phyloP scores from a whole-genome alignment of 1,284 basidiomycete genomes.

The Anthracocystis walkeri region DNA sequence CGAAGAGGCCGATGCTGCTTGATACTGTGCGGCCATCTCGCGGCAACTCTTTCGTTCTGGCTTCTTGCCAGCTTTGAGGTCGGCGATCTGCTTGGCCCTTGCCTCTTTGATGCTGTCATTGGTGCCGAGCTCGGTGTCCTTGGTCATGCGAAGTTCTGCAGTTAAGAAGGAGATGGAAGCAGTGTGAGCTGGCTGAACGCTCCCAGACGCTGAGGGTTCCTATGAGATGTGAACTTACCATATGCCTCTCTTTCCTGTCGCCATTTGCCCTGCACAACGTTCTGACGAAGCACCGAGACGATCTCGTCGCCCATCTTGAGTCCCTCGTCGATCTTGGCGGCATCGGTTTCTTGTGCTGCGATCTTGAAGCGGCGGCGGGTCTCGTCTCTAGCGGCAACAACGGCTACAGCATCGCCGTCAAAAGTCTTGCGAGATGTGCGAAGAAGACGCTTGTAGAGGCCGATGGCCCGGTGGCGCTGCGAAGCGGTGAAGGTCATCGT shows the following conservation, averaged over 20 bases:
- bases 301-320: slow-evolving; percentile 65
- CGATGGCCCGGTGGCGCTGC: slow-evolving; percentile 58
- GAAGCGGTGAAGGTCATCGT: slow-evolving; percentile 50
- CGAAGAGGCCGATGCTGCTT: slow-evolving; percentile 25
- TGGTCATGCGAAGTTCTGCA: slow-evolving; percentile 60
- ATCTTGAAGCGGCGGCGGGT: slow-evolving; percentile 54
- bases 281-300: slow-evolving; percentile 57
- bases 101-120: slow-evolving; percentile 65
- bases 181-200: background rate
- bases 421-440: slow-evolving; percentile 64
- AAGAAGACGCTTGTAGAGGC: slow-evolving; percentile 64
- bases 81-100: slow-evolving; percentile 54
- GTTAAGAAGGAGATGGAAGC: background rate
- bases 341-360: slow-evolving; percentile 51
- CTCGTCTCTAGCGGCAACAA: slow-evolving; percentile 54
- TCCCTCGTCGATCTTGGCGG: slow-evolving; percentile 57
- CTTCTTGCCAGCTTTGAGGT: slow-evolving; percentile 57
- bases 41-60: slow-evolving; percentile 50
- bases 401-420: slow-evolving; percentile 48
- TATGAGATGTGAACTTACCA: slow-evolving; percentile 22
- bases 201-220: background rate
- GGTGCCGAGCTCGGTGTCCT: slow-evolving; percentile 66
- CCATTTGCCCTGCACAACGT: slow-evolving; percentile 67
- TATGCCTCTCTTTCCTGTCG: slow-evolving; percentile 48
- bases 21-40: slow-evolving; percentile 45